Base-by-base conservation (phyloP, 1,284 basidiomycete genomes). In the Irpex sp. region DNA sequence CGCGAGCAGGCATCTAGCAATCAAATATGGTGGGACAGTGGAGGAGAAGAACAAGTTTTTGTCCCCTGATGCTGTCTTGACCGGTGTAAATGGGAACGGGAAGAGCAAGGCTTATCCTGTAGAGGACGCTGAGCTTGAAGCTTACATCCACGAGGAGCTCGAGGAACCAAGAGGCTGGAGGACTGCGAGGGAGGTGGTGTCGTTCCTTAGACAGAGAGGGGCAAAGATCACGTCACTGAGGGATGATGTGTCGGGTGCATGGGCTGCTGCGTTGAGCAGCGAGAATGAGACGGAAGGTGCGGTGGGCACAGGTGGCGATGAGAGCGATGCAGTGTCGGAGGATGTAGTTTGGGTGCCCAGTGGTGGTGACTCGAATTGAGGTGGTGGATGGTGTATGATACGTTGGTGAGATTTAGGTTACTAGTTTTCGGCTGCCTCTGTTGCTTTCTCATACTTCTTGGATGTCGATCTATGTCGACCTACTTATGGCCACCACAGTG, bases 1-100 rank as follows among this genome's bases (percentile, higher is more conserved):
- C 62, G 87, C 89, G 19, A 86, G 84, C 47, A 70, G 71, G 26
- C 88, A 91, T 71, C 79, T 93, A 26, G 90, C 88, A 19, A 76
- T 72, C 60, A 72, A 71, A 46, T 86, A 81, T 66, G 87, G 86
- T 55, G 82, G 79, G 49, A 50, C 60, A 43, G 68, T 80, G 36
- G 75, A 71, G 57, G 64, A 66, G 55, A 63, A 66, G 35, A 64
- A 57, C 11, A 59, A 67, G 55, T 31, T 51, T 17, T 19, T 51
- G 9, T 51, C 50, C 4, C 50, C 50, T 9, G 26, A 19, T 11
- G 9, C 50, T 51, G 19, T 11, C 19, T 13, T 51, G 4, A 13
- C 9, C 4, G 50, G 50, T 46, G n/a, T n/a, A 46, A 60, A 43
- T 9, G 57, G 36, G 8, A 17, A 19, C 35, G 51, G 61, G 54